Base-by-base conservation (phyloP, 768 basidiomycete genomes). In the Tremella mesenterica region DNA sequence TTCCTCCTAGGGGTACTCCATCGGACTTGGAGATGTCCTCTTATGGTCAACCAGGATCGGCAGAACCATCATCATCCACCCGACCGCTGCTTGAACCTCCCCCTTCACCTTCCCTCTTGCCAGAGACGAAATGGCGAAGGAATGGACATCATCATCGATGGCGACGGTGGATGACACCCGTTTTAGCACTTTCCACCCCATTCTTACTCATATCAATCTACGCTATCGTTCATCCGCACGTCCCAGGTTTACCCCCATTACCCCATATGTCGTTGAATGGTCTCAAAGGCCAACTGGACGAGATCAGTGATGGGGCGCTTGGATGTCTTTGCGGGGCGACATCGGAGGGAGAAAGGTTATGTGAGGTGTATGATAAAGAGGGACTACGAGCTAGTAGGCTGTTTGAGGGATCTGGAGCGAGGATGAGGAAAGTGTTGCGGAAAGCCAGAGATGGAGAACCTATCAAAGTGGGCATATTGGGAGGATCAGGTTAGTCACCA, bases 81-180 rank as follows among this genome's bases (percentile, higher is more conserved):
- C 38, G 14, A 18, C 38, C 38, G 5, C 38, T 41, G 52, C 48
- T 36, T 57, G 54, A 13, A 50, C 56, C 10, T 36, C 52, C 28
- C 58, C 48, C 16, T 85, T 80, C 8, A 60, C 69, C 44, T 74
- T 76, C 59, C 83, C 79, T 46, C 77, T 76, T 38, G 74, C 75
- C 57, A 86, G 68, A 0, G 77, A 78, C 38, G 86, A 72, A 1
- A 81, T 71, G 29, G 75, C 71, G 39, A 74, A 74, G 13, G 77
- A 66, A 2, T 23, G n/a, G n/a, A 23, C 38, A 23, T 4, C 23
- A 41, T 23, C 5, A n/a, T 5, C 14, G 38, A 41, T 41, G 44
- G 38, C 53, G 52, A 31, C 26, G 51, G 36, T 63, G 48, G 43
- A 64, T 63, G 65, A 59, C 52, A 47, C 65, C 65, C 3, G 36